A percentile compares a stretch with the other conserved stretches of the same genome.
phyloP scores from a whole-genome alignment of 768 basidiomycete genomes.

The Trametes gibbosa region DNA sequence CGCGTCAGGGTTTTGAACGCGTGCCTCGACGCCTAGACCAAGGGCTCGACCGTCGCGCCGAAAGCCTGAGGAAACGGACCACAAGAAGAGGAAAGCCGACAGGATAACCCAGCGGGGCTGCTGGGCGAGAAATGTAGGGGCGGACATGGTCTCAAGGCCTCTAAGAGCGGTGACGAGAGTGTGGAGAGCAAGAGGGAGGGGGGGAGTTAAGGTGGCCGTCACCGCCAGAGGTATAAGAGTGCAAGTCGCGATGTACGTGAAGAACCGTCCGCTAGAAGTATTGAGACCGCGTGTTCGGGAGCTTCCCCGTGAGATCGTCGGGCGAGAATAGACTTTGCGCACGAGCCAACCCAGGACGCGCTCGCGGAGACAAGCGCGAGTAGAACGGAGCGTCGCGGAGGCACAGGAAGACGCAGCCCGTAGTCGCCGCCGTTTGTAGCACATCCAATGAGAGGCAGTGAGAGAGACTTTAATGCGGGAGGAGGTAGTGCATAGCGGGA shows the following conservation, averaged over 20 bases:
- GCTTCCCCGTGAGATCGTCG: not conserved
- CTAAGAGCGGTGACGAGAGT: not conserved
- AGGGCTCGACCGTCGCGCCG: slow-evolving; percentile 7
- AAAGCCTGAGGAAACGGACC: slow-evolving; percentile 13
- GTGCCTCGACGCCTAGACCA: slow-evolving; percentile 18
- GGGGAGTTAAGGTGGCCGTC: not conserved
- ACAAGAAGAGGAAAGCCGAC: slow-evolving; percentile 17
- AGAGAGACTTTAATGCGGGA: not conserved
- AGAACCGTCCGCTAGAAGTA: not conserved
- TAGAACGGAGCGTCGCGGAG: not conserved
- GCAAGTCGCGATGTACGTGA: not conserved
- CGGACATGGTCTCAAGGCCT: not conserved
- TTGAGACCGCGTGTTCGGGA: not conserved
- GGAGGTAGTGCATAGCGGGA: not conserved
- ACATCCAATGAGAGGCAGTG: not conserved
- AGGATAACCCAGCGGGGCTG: slow-evolving; percentile 20
- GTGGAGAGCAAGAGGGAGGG: not conserved
- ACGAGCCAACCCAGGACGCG: not conserved
- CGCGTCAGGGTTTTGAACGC: not conserved
- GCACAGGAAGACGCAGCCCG: not conserved
- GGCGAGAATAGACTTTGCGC: not conserved
- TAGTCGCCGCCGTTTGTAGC: not conserved
- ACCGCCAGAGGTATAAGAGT: not conserved
- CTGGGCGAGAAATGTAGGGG: slow-evolving; percentile 1
- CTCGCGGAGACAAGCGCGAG: not conserved